Evolutionary conservation across 495 filamentous ascomycete genomes (phyloP), one percentile per base, ranked within the genome.

Genomic region (Articulospora tetracladia): DNA sequence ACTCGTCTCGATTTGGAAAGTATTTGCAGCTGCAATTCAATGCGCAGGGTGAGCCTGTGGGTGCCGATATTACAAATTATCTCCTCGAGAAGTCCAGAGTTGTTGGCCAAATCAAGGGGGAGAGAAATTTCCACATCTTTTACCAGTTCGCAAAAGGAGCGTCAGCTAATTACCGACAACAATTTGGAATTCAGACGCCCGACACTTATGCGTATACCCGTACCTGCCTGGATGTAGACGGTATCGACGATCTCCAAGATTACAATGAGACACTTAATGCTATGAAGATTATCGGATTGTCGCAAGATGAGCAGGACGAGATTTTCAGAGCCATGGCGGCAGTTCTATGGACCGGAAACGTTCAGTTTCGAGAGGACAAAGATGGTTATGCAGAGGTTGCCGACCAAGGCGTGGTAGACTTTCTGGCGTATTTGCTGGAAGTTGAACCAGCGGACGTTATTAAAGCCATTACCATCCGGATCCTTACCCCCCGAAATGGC

Each of bases 111-210:
- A 98, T 97, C 63, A 80, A 73, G 58, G 93, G 98, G 63, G 95
- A 99, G 79, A 84, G 95, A 63, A 98, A 96, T 72, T 99, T 99
- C 75, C 95, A 99, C 73, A 98, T 99, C 66, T 98, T 99, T 72
- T 99, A 99, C 73, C 95, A 99, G 71, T 97, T 97, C 73, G 88
- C 95, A 22, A 99, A 99, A 71, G 92, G 89, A 0, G 95, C 94
- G 15, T 88, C 92, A 11, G 81, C 88, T 66, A 86, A 88, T 48
- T 95, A 97, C 72, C 79, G 92, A 70, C 85, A 92, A 60, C 87
- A 75, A 34, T 97, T 90, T 69, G 94, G 94, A 28, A 75, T 99
- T 1, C 94, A 97, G 70, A 87, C 86, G 62, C 95, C 95, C 24
- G 89, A 96, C 62, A 89, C 91, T 26, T 99, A 99, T 73, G 68